A percentile compares a stretch with the other conserved stretches of the same genome.
Evolutionary conservation across 345 rosid genomes (phyloP).

Genomic region (Capsella bursapastoris): DNA sequence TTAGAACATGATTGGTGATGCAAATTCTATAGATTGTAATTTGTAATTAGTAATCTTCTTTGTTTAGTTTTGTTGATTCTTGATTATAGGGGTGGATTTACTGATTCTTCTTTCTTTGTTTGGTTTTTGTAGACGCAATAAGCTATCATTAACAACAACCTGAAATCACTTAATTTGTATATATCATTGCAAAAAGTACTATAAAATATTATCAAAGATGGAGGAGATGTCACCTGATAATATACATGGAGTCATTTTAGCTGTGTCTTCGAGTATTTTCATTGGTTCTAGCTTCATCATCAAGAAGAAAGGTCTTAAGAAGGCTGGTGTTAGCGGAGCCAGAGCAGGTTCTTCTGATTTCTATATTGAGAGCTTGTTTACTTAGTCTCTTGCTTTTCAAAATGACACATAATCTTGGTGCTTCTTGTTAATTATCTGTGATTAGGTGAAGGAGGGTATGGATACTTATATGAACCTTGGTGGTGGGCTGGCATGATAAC

Average conservation of each 20-base stretch:
- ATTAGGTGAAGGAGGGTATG: slow-evolving; percentile 72
- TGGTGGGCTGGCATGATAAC: slow-evolving; percentile 94
- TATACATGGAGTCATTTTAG: slow-evolving; percentile 76
- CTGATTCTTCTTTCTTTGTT: slow-evolving; percentile 5
- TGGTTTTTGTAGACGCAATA: slow-evolving; percentile 15
- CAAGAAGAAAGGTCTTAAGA: slow-evolving; percentile 87
- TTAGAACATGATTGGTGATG: neutral
- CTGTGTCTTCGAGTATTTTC: slow-evolving; percentile 84
- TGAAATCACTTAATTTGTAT: slow-evolving; percentile 16
- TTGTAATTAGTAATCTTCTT: neutral
- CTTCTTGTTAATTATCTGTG: neutral
- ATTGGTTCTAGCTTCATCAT: slow-evolving; percentile 93
- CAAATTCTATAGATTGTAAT: neutral
- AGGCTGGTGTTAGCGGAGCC: slow-evolving; percentile 64
- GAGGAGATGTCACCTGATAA: slow-evolving; percentile 68
- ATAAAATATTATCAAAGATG: slow-evolving; percentile 30
- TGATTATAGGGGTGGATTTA: neutral
- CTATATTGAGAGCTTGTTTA: neutral
- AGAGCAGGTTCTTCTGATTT: slow-evolving; percentile 61
- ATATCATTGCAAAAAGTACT: slow-evolving; percentile 5
- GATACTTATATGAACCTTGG: slow-evolving; percentile 76
- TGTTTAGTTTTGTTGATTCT: neutral
- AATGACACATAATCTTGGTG: neutral
- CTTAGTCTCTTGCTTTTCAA: neutral
- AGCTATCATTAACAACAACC: neutral